Percentiles rank a stretch among this genome's conserved stretches.
Conservation (phyloP, 257 asterid genomes). For the Solanum dulcamara region DNA sequence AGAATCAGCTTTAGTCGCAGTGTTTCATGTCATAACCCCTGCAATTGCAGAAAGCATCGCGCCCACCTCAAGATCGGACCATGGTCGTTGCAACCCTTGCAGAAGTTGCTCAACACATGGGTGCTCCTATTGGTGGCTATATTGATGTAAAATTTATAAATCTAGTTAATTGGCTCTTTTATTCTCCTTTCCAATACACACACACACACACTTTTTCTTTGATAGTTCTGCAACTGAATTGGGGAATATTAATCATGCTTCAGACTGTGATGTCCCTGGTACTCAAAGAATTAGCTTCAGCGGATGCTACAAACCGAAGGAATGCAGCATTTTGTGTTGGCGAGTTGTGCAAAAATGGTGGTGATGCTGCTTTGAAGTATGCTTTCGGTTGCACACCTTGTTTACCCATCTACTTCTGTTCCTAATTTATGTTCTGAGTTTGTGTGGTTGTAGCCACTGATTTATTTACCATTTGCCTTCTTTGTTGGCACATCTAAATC, state of each 20-base stretch:
- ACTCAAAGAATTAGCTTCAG: constrained; percentile 81
- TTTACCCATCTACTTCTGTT: neutral
- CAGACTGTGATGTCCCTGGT: constrained; percentile 85
- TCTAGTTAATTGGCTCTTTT: neutral
- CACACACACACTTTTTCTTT: neutral
- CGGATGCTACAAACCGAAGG: constrained; percentile 78
- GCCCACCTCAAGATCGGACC: constrained; percentile 86
- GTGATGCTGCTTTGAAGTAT: constrained; percentile 71
- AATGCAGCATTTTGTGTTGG: constrained; percentile 98
- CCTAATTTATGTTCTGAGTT: neutral
- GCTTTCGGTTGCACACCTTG: constrained; percentile 17
- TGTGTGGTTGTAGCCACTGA: neutral
- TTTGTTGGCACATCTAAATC: neutral
- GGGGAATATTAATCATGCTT: constrained; percentile 11
- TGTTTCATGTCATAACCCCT: neutral
- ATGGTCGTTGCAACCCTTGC: constrained; percentile 99
- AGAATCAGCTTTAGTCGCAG: neutral
- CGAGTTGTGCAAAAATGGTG: constrained; percentile 95
- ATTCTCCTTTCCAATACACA: neutral
- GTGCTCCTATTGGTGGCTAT: constrained; percentile 85
- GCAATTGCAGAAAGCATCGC: constrained; percentile 65
- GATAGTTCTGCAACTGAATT: constrained; percentile 5
- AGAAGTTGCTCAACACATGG: constrained; percentile 99
- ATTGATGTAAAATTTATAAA: constrained; percentile 45
- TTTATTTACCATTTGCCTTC: neutral